phyloP scores from a whole-genome alignment of 345 rosid genomes.

The Arabidopsis thaliana region DNA sequence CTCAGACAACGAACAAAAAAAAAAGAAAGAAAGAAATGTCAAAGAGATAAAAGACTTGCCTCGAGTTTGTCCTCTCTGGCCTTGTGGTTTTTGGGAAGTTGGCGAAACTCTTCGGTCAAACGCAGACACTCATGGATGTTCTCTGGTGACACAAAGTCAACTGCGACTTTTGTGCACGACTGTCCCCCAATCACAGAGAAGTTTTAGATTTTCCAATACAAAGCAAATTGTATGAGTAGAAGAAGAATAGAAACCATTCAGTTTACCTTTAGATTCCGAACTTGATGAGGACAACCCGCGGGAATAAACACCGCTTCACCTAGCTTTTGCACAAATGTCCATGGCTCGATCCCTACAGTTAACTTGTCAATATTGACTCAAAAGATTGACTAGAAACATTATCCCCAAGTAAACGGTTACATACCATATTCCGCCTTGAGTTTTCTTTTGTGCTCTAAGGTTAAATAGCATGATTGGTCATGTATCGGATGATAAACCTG shows the following conservation, averaged over 20 bases:
- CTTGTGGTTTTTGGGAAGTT: conserved; percentile 77
- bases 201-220: conserved; percentile 6
- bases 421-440: conserved; percentile 82
- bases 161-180: conserved; percentile 97
- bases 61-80: conserved; percentile 96
- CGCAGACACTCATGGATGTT: conserved; percentile 75
- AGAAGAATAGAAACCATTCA: not conserved
- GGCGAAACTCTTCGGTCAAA: conserved; percentile 82
- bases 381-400: not conserved
- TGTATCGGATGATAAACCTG: conserved; percentile 86
- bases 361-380: not conserved
- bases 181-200: conserved; percentile 34
- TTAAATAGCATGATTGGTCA: conserved; percentile 80
- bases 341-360: conserved; percentile 74
- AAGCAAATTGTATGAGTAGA: not conserved
- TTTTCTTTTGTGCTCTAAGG: conserved; percentile 68
- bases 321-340: conserved; percentile 84
- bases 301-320: conserved; percentile 98
- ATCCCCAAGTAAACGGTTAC: not conserved
- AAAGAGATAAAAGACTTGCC: conserved; percentile 47
- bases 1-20: conserved; percentile 7
- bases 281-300: conserved; percentile 98
- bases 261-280: conserved; percentile 84
- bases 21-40: not conserved
- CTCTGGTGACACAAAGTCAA: conserved; percentile 93